Evolutionary conservation across 331 rosid genomes (phyloP).

Genomic region (Quercus phellos): DNA sequence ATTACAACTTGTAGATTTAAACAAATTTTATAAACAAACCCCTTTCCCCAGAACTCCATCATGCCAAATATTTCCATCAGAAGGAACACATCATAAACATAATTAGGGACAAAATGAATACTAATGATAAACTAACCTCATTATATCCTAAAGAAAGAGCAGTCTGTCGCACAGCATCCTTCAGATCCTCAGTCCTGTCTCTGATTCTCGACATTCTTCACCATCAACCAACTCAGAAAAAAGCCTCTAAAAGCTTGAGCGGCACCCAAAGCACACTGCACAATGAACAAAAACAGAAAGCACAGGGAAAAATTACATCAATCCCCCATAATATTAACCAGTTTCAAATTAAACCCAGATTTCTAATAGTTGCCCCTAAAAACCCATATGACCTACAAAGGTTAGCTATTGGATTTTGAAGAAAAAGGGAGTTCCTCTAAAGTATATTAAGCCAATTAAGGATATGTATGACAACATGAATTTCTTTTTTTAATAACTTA

Average conservation of each 20-base stretch:
- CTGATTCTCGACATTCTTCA: conserved; percentile 46
- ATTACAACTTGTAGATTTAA: neutral
- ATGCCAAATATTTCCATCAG: neutral
- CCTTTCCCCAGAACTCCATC: neutral
- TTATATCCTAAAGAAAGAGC: conserved; percentile 64
- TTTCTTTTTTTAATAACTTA: no score
- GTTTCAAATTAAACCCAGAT: neutral
- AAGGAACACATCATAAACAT: neutral
- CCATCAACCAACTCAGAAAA: neutral
- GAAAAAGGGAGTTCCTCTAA: no score
- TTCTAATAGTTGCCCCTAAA: neutral
- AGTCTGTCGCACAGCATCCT: conserved; percentile 75
- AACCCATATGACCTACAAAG: no score
- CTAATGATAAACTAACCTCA: conserved; percentile 49
- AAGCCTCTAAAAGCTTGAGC: neutral
- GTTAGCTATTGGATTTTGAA: no score
- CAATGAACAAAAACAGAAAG: neutral
- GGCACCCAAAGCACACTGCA: neutral
- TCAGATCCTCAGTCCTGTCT: conserved; percentile 87
- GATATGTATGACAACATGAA: no score
- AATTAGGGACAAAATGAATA: conserved; percentile 2
- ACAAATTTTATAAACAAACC: neutral
- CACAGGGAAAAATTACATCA: neutral
- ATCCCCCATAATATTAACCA: neutral
- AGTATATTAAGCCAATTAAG: no score